phyloP scores from a whole-genome alignment of 768 basidiomycete species.

The Pholiota conissans region DNA sequence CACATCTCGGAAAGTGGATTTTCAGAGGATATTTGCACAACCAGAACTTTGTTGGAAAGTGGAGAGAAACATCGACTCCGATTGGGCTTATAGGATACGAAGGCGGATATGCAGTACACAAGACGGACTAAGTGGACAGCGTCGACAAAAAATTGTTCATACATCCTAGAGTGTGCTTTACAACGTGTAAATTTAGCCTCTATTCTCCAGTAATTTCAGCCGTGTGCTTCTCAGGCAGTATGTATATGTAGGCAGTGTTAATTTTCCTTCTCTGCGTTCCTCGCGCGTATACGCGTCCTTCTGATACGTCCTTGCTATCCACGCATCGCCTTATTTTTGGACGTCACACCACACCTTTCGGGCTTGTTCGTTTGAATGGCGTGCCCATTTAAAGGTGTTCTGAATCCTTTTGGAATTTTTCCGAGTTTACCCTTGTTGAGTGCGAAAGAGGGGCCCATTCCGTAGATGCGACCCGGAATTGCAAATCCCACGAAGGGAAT shows the following conservation, averaged over 20 bases:
- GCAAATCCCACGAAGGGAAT: no score
- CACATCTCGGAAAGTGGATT: constrained; percentile 42
- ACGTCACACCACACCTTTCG: not conserved
- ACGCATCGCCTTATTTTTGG: constrained; percentile 6
- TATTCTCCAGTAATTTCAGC: not conserved
- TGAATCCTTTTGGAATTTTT: not conserved
- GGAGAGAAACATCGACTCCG: constrained; percentile 50
- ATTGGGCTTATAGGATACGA: constrained; percentile 43
- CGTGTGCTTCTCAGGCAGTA: not conserved
- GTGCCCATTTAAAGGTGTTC: not conserved
- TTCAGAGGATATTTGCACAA: constrained; percentile 54
- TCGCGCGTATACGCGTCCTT: not conserved
- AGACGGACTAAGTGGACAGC: constrained; percentile 14
- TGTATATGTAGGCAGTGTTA: not conserved
- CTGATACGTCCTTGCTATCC: not conserved
- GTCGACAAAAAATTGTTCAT: no score
- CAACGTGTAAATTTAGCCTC: not conserved
- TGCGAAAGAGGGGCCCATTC: not conserved
- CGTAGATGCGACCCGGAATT: not conserved
- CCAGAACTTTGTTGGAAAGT: constrained; percentile 50
- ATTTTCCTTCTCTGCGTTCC: not conserved
- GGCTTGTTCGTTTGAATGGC: not conserved
- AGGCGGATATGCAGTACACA: constrained; percentile 47
- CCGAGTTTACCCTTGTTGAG: not conserved
- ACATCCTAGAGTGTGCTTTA: not conserved